Conservation (phyloP, 352 stramenopile genomes). For the Globisporangium ultimum region DNA sequence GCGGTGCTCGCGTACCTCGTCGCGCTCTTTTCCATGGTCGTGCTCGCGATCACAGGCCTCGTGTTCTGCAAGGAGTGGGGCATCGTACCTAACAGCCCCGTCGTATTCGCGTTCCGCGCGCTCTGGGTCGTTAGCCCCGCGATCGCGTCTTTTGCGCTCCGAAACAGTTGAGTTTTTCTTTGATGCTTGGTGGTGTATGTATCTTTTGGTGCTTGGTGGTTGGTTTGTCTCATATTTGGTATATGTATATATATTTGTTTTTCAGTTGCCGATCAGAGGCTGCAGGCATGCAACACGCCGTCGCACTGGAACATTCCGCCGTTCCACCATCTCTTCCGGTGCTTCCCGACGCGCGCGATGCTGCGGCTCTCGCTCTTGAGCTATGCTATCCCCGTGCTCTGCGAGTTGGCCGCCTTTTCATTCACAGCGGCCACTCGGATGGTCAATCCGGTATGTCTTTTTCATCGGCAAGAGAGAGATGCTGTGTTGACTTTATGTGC, state of each 20-base stretch:
- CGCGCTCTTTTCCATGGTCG: constrained; percentile 72
- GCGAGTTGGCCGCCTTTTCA: constrained; percentile 79
- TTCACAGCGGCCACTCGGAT: constrained; percentile 85
- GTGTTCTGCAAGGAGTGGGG: constrained; percentile 86
- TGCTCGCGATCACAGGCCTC: constrained; percentile 75
- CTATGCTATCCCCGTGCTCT: constrained; percentile 80
- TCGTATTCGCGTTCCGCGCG: constrained; percentile 51
- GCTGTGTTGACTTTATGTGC: background rate
- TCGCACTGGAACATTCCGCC: constrained; percentile 84
- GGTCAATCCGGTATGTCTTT: constrained; percentile 72
- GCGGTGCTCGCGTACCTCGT: constrained; percentile 81
- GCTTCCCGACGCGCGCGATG: constrained; percentile 75
- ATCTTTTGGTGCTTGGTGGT: background rate
- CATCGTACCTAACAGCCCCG: constrained; percentile 38
- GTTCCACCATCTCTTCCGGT: constrained; percentile 78
- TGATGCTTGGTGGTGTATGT: constrained; percentile 3
- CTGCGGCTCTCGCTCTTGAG: constrained; percentile 73
- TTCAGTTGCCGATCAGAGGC: constrained; percentile 59
- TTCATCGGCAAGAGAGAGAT: background rate
- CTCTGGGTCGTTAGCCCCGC: constrained; percentile 76
- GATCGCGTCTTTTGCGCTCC: constrained; percentile 66
- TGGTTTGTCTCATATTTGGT: constrained; percentile 13
- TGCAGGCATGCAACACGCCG: constrained; percentile 77
- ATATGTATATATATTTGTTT: constrained; percentile 7
- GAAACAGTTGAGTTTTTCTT: constrained; percentile 40